A percentile compares a stretch with the other conserved stretches of the same genome.
These are phyloP conservation scores for Xanthoparmelia taractica DNA, from an alignment of 495 filamentous ascomycete genomes.

Conservation along the genomic window DNA sequence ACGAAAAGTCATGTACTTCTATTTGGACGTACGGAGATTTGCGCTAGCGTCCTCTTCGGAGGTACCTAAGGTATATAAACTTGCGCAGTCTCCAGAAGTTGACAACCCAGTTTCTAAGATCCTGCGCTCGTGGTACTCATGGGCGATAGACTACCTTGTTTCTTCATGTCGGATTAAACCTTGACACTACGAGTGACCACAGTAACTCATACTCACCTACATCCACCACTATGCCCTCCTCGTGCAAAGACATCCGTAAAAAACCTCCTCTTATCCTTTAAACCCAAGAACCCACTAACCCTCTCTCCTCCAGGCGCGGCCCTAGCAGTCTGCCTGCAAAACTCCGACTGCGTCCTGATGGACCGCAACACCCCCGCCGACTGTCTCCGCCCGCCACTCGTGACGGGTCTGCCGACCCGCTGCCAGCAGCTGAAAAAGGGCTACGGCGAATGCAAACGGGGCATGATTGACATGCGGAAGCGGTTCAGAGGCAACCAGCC, in stretches of 20 bases:
- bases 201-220: background rate
- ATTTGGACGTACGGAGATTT: background rate
- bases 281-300: slow-evolving; percentile 14
- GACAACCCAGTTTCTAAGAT: too few relatives aligned
- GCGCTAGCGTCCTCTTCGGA: background rate
- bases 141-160: background rate
- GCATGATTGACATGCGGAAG: slow-evolving; percentile 98
- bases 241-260: slow-evolving; percentile 93
- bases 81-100: background rate
- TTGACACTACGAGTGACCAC: background rate
- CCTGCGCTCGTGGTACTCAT: background rate
- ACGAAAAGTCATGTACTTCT: slow-evolving; percentile 38
- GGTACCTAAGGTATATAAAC: background rate
- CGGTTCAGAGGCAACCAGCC: slow-evolving; percentile 95
- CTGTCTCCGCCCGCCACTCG: slow-evolving; percentile 73
- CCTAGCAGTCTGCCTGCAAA: slow-evolving; percentile 85
- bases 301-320: slow-evolving; percentile 60
- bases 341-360: slow-evolving; percentile 91
- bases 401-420: slow-evolving; percentile 68
- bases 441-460: slow-evolving; percentile 91
- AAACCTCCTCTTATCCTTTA: slow-evolving; percentile 14
- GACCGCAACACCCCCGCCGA: slow-evolving; percentile 78
- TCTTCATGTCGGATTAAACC: background rate
- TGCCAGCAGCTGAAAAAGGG: slow-evolving; percentile 92
- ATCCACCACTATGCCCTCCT: slow-evolving; percentile 70